phyloP scores from a whole-genome alignment of 305 asterid species.

The Rubia balearica region DNA sequence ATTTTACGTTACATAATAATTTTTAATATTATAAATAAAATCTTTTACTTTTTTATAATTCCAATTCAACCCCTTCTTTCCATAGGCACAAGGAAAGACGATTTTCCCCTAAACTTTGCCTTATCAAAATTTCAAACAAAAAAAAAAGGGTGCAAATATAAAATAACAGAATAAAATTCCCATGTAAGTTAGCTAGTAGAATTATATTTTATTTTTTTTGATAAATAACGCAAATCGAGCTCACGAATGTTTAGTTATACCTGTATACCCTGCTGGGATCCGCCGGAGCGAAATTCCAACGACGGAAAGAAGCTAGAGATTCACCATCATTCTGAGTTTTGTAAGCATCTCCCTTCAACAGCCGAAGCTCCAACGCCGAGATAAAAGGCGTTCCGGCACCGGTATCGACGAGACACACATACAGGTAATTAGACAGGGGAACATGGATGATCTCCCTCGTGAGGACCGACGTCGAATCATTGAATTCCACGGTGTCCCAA shows the following conservation, averaged over 20 bases:
- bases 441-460: constrained; percentile 24
- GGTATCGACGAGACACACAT: constrained; percentile 30
- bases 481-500: constrained; percentile 18
- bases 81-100: too few relatives aligned
- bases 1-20: too few relatives aligned
- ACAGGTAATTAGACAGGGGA: constrained; percentile 18
- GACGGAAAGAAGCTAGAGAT: constrained; percentile 12
- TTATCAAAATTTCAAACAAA: too few relatives aligned
- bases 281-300: constrained; percentile 21
- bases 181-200: too few relatives aligned
- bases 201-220: too few relatives aligned
- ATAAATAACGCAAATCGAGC: too few relatives aligned
- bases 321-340: not conserved
- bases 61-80: too few relatives aligned
- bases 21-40: too few relatives aligned
- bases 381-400: constrained; percentile 32
- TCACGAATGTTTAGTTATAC: not conserved
- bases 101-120: too few relatives aligned
- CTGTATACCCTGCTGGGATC: not conserved
- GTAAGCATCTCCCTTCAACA: not conserved
- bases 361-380: constrained; percentile 31
- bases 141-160: too few relatives aligned
- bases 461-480: not conserved
- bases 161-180: too few relatives aligned
- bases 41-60: too few relatives aligned